phyloP scores from a whole-genome alignment of 2,329 filamentous ascomycete genomes.

The Calonectria multiphialidica region DNA sequence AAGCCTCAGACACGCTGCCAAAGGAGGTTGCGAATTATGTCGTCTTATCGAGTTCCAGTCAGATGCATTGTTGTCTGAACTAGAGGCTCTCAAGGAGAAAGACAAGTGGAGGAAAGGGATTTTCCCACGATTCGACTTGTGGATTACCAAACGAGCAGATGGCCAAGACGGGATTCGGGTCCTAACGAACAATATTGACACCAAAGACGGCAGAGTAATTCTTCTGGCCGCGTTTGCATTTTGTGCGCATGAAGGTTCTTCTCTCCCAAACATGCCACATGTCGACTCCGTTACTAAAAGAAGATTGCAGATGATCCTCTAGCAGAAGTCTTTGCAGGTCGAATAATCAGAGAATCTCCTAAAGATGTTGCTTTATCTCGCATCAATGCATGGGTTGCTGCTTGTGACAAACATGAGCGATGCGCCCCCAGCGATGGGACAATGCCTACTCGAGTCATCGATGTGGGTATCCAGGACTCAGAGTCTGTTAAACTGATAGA shows the following conservation, averaged over 20 bases:
- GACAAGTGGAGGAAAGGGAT: neutral
- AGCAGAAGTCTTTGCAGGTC: neutral
- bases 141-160: conserved; percentile 1
- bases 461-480: neutral
- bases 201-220: neutral
- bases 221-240: conserved; percentile 13
- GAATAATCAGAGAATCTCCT: neutral
- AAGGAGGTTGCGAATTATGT: neutral
- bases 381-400: neutral
- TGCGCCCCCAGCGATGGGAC: neutral
- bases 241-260: conserved; percentile 8
- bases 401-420: conserved; percentile 4
- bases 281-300: neutral
- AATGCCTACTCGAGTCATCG: conserved; percentile 9
- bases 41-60: neutral
- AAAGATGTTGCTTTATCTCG: neutral
- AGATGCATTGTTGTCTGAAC: conserved; percentile 1
- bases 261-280: neutral
- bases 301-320: neutral
- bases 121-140: neutral
- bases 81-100: neutral
- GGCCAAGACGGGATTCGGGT: conserved; percentile 12
- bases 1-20: neutral
- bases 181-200: neutral
- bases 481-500: neutral